Evolutionary conservation across 257 asterid species (phyloP), one percentile per base, ranked within the genome.

Genomic region (Cynanchum wilfordii): DNA sequence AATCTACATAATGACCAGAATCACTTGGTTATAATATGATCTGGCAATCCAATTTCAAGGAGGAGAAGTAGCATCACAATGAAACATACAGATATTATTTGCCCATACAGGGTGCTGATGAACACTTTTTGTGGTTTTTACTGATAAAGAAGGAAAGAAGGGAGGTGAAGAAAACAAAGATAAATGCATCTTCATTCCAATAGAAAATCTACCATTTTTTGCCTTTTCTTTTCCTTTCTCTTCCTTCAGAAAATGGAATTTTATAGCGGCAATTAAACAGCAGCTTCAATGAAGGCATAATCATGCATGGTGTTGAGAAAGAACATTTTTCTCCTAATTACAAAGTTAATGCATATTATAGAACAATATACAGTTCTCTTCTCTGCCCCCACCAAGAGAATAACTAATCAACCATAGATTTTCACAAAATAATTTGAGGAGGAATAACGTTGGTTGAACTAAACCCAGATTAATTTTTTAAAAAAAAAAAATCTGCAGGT

Each of bases 1-100:
- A 88, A 95, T 74, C 98, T 93, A 80, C 36, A 66, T 75, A 38
- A 54, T 29, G 77, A 72, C 78, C 69, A 68, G 25, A 51, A 74
- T 40, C 42, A 71, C 29, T 51, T 44, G 44, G 60, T 44, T 27
- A 60, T 50, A 17, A 36, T 27, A 4, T 38, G 68, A 49, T 44
- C 16, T 36, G 24, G 52, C 25, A 69, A 57, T 12, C 52, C 65
- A 49, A 64, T 51, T 19, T 7, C 69, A 20, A 60, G 66, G 79
- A 76, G 67, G 24, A 69, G 69, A 77, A 72, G 78, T 24, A 81
- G 42, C 57, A n/a, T 20, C 47, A 73, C 58, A 74, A 73, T 40
- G 52, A 47, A 72, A 74, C 70, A 73, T 24, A 25, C 4, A 7
- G 19, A 20, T 11, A 71, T n/a, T 0, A 47, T 33, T 33, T 33